A percentile compares a stretch with the other conserved stretches of the same genome.
phyloP scores from a whole-genome alignment of 2,329 filamentous ascomycete genomes.

The Alternaria sp. region DNA sequence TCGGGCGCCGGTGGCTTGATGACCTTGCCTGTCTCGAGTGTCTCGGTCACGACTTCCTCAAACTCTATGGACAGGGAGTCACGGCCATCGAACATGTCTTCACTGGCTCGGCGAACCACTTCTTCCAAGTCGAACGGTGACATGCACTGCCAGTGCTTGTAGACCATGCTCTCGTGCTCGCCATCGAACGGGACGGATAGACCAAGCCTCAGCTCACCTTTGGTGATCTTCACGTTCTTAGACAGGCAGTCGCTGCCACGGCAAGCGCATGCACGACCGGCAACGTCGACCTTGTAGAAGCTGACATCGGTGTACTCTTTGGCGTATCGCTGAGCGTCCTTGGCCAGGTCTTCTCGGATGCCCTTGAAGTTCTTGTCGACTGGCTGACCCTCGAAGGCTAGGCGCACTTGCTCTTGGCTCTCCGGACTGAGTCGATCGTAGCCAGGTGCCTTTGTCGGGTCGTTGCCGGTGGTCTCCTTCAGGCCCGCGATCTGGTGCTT shows the following conservation, averaged over 20 bases:
- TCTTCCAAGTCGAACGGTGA: conserved; percentile 73
- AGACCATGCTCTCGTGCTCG: conserved; percentile 67
- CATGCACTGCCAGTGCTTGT: conserved; percentile 87
- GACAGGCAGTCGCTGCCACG: conserved; percentile 74
- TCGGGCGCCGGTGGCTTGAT: conserved; percentile 55
- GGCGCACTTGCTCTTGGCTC: conserved; percentile 72
- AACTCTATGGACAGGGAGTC: conserved; percentile 72
- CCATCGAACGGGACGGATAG: conserved; percentile 45
- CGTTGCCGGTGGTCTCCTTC: conserved; percentile 60
- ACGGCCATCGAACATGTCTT: conserved; percentile 73
- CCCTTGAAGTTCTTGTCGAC: conserved; percentile 81
- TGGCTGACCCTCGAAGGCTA: conserved; percentile 75
- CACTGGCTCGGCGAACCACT: conserved; percentile 61
- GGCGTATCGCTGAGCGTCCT: background rate
- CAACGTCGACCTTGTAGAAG: conserved; percentile 27
- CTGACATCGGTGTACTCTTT: conserved; percentile 18
- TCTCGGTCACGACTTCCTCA: conserved; percentile 73
- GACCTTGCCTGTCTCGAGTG: conserved; percentile 76
- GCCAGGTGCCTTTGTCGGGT: conserved; percentile 74
- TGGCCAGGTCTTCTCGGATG: conserved; percentile 62
- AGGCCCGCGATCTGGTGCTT: conserved; percentile 72
- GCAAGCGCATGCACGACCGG: conserved; percentile 64
- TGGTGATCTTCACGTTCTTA: conserved; percentile 71
- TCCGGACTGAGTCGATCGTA: conserved; percentile 75
- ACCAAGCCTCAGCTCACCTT: conserved; percentile 79